Conservation (phyloP, 345 rosid species). For the Populus deltoides region DNA sequence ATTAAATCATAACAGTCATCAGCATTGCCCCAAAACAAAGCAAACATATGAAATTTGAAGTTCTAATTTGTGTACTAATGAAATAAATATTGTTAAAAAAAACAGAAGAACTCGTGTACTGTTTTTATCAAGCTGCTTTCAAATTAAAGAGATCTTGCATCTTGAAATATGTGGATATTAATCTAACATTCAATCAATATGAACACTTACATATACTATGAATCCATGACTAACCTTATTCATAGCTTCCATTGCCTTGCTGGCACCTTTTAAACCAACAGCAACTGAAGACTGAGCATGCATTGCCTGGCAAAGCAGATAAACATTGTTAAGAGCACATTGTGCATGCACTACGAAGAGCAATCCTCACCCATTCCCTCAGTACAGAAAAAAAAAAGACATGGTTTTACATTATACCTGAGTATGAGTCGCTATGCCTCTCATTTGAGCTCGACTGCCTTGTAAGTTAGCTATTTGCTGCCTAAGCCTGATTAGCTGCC, state of each 20-base stretch:
- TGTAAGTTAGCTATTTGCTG: slow-evolving; percentile 89
- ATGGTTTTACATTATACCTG: slow-evolving; percentile 45
- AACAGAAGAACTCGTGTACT: background rate
- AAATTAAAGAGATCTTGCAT: slow-evolving; percentile 1
- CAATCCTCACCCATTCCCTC: background rate
- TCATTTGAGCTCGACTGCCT: slow-evolving; percentile 96
- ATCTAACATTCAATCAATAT: background rate
- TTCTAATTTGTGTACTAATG: background rate
- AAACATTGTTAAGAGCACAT: slow-evolving; percentile 17
- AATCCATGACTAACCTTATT: slow-evolving; percentile 57
- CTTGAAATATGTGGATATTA: background rate
- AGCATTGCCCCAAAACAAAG: background rate
- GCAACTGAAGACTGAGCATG: slow-evolving; percentile 90
- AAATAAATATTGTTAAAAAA: background rate
- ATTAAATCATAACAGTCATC: slow-evolving; percentile 10
- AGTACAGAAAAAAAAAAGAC: background rate
- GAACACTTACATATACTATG: background rate
- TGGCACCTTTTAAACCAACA: slow-evolving; percentile 87
- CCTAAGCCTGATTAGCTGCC: slow-evolving; percentile 82
- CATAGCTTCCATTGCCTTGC: slow-evolving; percentile 83
- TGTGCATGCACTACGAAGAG: background rate
- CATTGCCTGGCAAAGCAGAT: slow-evolving; percentile 66
- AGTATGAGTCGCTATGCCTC: slow-evolving; percentile 98
- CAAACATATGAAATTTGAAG: background rate
- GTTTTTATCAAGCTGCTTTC: slow-evolving; percentile 4